Conservation (phyloP, 2,329 filamentous ascomycete genomes). For the Aspergillus sp. region DNA sequence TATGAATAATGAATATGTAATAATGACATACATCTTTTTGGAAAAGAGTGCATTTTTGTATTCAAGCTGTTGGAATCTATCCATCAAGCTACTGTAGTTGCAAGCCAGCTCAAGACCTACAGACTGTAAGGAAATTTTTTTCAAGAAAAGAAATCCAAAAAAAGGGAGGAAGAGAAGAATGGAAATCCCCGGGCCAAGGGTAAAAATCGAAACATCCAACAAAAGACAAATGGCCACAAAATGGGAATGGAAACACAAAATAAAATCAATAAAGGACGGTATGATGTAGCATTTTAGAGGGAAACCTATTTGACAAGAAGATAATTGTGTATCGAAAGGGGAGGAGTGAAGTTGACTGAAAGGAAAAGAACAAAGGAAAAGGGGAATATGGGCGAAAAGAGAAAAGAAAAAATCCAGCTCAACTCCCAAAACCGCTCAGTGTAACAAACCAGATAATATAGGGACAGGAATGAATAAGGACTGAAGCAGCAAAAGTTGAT, state of each 20-base stretch:
- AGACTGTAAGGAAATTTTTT: too few species aligned
- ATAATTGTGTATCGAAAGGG: conserved; percentile 3
- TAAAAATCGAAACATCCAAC: background rate
- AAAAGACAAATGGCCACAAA: background rate
- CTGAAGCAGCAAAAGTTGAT: background rate
- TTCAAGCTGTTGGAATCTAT: background rate
- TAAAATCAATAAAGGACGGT: conserved; percentile 1
- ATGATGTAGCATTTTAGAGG: conserved; percentile 1
- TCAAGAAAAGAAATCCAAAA: too few species aligned
- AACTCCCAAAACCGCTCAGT: conserved; percentile 11
- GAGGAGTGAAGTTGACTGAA: background rate
- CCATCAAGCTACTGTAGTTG: background rate
- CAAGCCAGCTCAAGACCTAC: background rate
- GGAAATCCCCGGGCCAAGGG: too few species aligned
- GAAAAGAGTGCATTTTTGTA: too few species aligned
- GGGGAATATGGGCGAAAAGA: background rate
- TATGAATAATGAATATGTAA: too few species aligned
- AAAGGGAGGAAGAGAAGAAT: conserved; percentile 2
- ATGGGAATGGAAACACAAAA: conserved; percentile 2
- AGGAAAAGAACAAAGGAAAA: conserved; percentile 1
- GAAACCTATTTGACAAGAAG: conserved; percentile 10
- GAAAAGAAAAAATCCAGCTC: conserved; percentile 6
- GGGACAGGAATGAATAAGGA: conserved; percentile 1
- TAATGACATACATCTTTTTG: background rate
- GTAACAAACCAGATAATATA: conserved; percentile 10